Percentiles rank a stretch among this genome's conserved stretches.
phyloP scores from a whole-genome alignment of 148 eudicot species.

The Amaranthus cruentus region DNA sequence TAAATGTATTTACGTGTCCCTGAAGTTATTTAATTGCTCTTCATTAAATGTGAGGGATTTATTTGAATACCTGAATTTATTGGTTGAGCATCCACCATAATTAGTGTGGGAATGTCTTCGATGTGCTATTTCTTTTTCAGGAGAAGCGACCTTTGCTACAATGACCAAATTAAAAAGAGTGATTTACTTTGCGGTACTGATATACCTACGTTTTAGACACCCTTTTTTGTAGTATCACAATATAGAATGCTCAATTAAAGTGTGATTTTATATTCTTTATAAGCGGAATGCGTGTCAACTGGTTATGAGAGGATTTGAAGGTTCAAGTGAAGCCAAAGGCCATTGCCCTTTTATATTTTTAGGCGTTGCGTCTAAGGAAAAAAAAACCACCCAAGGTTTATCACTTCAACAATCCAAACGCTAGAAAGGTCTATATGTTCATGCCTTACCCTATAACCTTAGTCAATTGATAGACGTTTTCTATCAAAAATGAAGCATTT shows the following conservation, averaged over 20 bases:
- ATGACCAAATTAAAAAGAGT: not conserved
- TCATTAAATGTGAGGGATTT: not conserved
- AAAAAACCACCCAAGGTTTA: too few species aligned
- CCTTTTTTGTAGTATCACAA: not conserved
- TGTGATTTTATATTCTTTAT: too few species aligned
- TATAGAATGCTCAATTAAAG: not conserved
- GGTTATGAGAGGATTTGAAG: too few species aligned
- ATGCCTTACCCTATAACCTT: too few species aligned
- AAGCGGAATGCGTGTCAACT: too few species aligned
- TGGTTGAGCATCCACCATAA: not conserved
- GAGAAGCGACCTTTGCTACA: not conserved
- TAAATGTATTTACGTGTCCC: not conserved
- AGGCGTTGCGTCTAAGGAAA: too few species aligned
- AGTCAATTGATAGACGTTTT: too few species aligned
- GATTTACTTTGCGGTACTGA: not conserved
- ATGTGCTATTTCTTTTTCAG: not conserved
- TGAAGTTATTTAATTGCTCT: not conserved
- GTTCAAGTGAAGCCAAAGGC: too few species aligned
- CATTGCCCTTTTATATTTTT: too few species aligned
- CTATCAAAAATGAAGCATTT: not conserved
- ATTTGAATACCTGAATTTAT: not conserved
- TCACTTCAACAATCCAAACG: too few species aligned
- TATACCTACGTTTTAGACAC: not conserved
- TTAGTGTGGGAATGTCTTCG: not conserved
- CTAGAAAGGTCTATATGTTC: too few species aligned